Evolutionary conservation across 148 eudicot species (phyloP).

Genomic region (Heliamphora exappendiculata): DNA sequence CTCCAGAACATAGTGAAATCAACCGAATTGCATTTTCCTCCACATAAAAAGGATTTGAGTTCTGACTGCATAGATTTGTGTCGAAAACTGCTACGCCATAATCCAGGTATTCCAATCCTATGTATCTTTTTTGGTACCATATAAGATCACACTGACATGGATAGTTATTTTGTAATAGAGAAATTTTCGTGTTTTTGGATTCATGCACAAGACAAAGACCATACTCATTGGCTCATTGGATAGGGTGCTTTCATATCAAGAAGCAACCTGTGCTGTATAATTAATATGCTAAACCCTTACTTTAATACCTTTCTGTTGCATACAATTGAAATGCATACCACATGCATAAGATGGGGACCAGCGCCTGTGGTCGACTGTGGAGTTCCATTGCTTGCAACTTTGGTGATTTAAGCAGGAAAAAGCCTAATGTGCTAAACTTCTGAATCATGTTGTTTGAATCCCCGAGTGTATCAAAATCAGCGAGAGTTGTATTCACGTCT

Average conservation of each 20-base stretch:
- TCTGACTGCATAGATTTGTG: slow-evolving; percentile 66
- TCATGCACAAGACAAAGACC: neutral
- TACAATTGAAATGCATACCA: neutral
- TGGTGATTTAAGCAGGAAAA: neutral
- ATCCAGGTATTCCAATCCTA: slow-evolving; percentile 50
- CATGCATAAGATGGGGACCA: slow-evolving; percentile 1
- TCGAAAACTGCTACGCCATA: slow-evolving; percentile 67
- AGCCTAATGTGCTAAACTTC: neutral
- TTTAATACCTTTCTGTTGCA: neutral
- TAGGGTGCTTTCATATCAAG: neutral
- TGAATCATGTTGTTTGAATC: neutral
- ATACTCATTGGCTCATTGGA: neutral
- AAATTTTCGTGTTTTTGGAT: neutral
- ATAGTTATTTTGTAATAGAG: neutral
- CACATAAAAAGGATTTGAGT: slow-evolving; percentile 45
- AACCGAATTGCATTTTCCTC: slow-evolving; percentile 61
- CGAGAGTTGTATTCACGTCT: neutral
- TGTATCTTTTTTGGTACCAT: neutral
- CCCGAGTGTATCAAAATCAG: neutral
- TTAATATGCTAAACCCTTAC: neutral
- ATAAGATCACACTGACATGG: slow-evolving; percentile 3
- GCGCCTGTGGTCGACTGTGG: neutral
- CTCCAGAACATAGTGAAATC: slow-evolving; percentile 72
- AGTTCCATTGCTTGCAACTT: neutral
- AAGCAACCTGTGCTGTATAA: neutral